Evolutionary conservation across 169 alveolate genomes (phyloP).

Genomic region (Gregarina niphandrodes): DNA sequence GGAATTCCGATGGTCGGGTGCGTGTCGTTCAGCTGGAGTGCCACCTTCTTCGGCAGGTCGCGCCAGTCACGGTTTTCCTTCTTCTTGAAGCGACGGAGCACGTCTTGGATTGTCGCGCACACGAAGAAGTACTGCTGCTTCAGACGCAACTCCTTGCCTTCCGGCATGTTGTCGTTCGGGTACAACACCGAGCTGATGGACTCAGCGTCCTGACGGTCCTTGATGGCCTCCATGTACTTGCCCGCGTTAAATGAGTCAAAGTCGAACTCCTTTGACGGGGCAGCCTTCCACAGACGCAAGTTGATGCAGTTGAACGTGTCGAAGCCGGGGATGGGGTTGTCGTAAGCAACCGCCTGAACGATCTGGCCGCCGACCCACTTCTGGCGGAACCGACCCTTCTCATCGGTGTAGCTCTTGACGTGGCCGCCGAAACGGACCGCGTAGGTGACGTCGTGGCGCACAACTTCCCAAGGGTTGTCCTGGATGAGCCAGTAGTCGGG

Average conservation of each 20-base stretch:
- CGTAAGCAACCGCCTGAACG: constrained; percentile 79
- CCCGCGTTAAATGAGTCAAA: constrained; percentile 65
- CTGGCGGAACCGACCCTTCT: constrained; percentile 35
- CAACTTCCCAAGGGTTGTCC: constrained; percentile 85
- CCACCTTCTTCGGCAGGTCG: constrained; percentile 51
- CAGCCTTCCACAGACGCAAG: constrained; percentile 68
- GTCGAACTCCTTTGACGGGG: constrained; percentile 67
- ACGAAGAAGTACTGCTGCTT: constrained; percentile 78
- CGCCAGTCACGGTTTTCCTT: constrained; percentile 52
- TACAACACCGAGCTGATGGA: constrained; percentile 73
- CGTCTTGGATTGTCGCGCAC: constrained; percentile 66
- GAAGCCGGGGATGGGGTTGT: constrained; percentile 81
- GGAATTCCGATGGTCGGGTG: constrained; percentile 81
- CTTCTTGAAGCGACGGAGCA: constrained; percentile 54
- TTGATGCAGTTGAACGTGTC: constrained; percentile 71
- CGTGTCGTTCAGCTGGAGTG: constrained; percentile 68
- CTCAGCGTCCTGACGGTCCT: constrained; percentile 65
- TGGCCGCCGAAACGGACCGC: constrained; percentile 68
- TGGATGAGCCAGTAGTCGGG: constrained; percentile 79
- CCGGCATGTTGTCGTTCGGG: constrained; percentile 70
- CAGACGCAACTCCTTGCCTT: constrained; percentile 74
- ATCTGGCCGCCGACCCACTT: constrained; percentile 75
- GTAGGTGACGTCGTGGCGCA: constrained; percentile 66
- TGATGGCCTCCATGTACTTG: constrained; percentile 56
- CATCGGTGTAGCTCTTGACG: constrained; percentile 16